Base-by-base conservation (phyloP, 345 rosid genomes). In the Salix suchowensis region DNA sequence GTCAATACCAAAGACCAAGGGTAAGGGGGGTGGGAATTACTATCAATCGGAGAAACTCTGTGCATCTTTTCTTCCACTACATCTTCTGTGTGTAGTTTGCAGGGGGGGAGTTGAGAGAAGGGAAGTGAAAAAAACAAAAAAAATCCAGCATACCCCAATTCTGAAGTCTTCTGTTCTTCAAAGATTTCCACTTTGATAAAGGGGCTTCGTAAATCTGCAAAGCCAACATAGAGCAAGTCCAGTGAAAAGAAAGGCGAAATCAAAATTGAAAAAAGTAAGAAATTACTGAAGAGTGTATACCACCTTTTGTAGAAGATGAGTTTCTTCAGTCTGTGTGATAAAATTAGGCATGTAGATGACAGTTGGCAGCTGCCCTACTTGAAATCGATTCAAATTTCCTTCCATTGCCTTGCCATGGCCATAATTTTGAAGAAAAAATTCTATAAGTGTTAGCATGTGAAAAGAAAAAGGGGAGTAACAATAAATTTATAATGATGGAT, bases 101-200 rank as follows among this genome's bases (percentile, higher is more conserved):
- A 19, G 8, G 12, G n/a, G 2, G 12, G 7, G 0, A 32, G 21
- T 46, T 64, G 28, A 46, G 64, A 72, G 71, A 18, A 60, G 21
- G 37, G 65, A 18, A 34, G 6, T 32, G 12, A n/a, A 60, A 21
- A 36, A 14, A 61, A 70, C 3, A 44, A 70, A 21, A 2, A 4
- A 21, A 16, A 21, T 5, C 9, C 54, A 36, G 76, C 87, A 46
- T 73, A 96, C 98, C 97, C 94, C 94, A 96, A 76, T 96, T 91
- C 84, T 96, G 97, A 71, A 96, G 85, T 79, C 97, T 90, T 82
- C 97, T 88, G 77, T 89, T 93, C 88, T 91, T 91, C 87, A 93
- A 84, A 7, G 91, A 80, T 76, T 90, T 93, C 99, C 99, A 93
- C 78, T 89, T 91, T 44, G 96, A 87, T 34, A 68, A 55, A 68